phyloP scores from a whole-genome alignment of 106 monocot genomes.

The Alisma plantagoaquatica region DNA sequence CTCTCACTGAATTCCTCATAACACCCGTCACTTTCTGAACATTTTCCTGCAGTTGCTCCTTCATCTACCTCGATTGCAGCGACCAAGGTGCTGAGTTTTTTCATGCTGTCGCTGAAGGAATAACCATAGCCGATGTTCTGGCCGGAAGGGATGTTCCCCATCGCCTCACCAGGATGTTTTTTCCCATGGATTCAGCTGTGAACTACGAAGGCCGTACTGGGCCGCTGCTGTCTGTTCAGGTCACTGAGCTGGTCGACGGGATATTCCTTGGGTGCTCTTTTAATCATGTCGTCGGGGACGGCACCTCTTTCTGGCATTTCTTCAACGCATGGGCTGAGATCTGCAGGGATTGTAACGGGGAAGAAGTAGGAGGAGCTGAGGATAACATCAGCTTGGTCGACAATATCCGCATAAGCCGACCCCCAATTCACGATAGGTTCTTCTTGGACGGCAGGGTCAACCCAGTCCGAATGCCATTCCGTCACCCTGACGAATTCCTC shows the following conservation, averaged over 20 bases:
- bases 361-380: too few relatives aligned
- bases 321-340: constrained; percentile 37
- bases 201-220: constrained; percentile 5
- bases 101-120: constrained; percentile 14
- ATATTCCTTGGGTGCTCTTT: constrained; percentile 28
- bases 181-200: constrained; percentile 8
- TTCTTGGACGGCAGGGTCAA: constrained; percentile 14
- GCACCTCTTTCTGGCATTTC: constrained; percentile 40
- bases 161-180: constrained; percentile 11
- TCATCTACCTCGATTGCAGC: constrained; percentile 18
- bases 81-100: constrained; percentile 37
- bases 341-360: neutral
- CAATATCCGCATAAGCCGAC: neutral
- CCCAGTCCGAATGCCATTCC: constrained; percentile 23
- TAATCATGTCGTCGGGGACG: constrained; percentile 29
- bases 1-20: too few relatives aligned
- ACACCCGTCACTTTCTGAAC: too few relatives aligned
- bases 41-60: too few relatives aligned
- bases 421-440: constrained; percentile 19
- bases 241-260: constrained; percentile 30
- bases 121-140: neutral
- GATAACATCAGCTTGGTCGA: too few relatives aligned
- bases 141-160: constrained; percentile 3
- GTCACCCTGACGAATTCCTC: neutral
- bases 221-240: constrained; percentile 14